A percentile compares a stretch with the other conserved stretches of the same genome.
Conservation (phyloP, 257 asterid species). For the Nicotiana attenuata region DNA sequence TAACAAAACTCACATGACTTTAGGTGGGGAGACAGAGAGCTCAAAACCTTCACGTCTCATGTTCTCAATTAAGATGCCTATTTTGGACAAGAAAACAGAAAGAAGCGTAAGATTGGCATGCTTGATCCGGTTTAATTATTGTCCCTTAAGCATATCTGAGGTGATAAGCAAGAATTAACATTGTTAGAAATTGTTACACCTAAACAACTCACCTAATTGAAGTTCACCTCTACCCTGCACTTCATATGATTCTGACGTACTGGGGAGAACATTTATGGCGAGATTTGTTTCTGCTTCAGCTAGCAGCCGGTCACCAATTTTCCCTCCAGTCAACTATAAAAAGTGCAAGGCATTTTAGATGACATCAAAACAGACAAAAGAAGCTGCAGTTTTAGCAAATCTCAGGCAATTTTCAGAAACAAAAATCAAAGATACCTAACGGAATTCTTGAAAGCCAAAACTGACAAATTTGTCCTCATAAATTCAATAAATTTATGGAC, state of each 20-base stretch:
- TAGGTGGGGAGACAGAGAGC: constrained; percentile 96
- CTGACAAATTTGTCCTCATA: not conserved
- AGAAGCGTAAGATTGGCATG: not conserved
- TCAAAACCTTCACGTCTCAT: constrained; percentile 99
- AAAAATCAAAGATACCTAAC: not conserved
- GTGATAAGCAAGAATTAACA: not conserved
- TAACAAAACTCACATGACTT: constrained; percentile 80
- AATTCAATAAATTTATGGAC: not conserved
- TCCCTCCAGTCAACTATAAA: constrained; percentile 87
- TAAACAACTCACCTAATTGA: constrained; percentile 69
- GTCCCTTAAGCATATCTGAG: not conserved
- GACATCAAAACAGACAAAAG: not conserved
- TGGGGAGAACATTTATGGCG: constrained; percentile 86
- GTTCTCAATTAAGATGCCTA: constrained; percentile 96
- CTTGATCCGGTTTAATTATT: not conserved
- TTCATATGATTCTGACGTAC: constrained; percentile 87
- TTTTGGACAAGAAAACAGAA: constrained; percentile 7
- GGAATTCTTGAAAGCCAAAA: not conserved
- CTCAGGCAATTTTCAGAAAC: not conserved
- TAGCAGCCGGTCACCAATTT: constrained; percentile 86
- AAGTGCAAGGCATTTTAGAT: not conserved
- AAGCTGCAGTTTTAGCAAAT: not conserved
- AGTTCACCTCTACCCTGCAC: constrained; percentile 99
- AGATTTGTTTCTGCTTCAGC: constrained; percentile 98
- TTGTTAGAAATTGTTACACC: not conserved